Percentiles rank a stretch among this genome's conserved stretches.
Conservation (phyloP, 1,284 basidiomycete species). For the Rhodotorula mucilaginosa region DNA sequence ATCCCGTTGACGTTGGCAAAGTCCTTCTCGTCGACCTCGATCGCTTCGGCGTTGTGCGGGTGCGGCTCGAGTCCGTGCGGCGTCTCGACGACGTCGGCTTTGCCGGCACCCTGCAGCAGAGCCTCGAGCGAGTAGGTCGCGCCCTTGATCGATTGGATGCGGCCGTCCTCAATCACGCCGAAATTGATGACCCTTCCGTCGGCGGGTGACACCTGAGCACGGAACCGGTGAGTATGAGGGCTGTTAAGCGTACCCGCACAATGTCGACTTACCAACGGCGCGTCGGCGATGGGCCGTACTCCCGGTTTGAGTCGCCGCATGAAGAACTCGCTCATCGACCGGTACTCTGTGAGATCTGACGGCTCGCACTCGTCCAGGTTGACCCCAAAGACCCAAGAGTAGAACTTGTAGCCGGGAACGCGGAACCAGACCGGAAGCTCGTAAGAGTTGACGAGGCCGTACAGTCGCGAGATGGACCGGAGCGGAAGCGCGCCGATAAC, state of each 20-base stretch:
- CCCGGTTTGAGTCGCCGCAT: slow-evolving; percentile 84
- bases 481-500: slow-evolving; percentile 92
- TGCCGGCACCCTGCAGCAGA: slow-evolving; percentile 56
- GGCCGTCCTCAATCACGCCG: slow-evolving; percentile 73
- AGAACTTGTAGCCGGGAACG: slow-evolving; percentile 80
- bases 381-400: slow-evolving; percentile 85
- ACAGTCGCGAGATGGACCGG: slow-evolving; percentile 86
- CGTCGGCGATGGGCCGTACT: slow-evolving; percentile 68
- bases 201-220: slow-evolving; percentile 75
- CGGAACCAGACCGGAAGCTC: slow-evolving; percentile 88
- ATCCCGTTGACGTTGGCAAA: slow-evolving; percentile 98
- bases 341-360: slow-evolving; percentile 73
- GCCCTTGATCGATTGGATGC: slow-evolving; percentile 96
- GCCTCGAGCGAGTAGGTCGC: slow-evolving; percentile 94
- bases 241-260: not conserved
- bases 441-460: slow-evolving; percentile 87
- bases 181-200: slow-evolving; percentile 92
- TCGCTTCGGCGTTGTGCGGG: slow-evolving; percentile 55
- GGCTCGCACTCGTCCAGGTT: slow-evolving; percentile 87
- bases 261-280: slow-evolving; percentile 64
- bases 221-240: not conserved
- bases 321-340: slow-evolving; percentile 87
- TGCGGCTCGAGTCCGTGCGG: slow-evolving; percentile 49
- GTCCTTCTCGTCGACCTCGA: slow-evolving; percentile 71
- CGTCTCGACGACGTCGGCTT: not conserved